These are phyloP conservation scores for Candida verbasci DNA, from an alignment of 805 yeast species.

Conservation along the genomic window DNA sequence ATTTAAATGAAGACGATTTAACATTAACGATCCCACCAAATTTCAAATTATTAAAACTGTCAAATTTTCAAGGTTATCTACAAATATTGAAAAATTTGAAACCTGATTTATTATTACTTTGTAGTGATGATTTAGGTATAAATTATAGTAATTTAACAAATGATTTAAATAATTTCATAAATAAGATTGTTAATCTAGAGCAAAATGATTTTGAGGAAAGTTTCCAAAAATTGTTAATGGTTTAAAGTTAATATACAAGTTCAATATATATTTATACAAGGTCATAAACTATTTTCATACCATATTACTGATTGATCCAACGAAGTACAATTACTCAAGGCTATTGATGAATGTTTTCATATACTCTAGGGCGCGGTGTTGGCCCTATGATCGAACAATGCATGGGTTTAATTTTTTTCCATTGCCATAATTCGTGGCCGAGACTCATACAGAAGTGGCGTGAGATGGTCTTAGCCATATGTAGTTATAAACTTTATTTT, in stretches of 20 bases:
- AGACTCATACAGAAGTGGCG: too few species aligned
- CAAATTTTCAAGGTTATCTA: slow-evolving; percentile 37
- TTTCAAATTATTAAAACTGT: slow-evolving; percentile 36
- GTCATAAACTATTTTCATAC: too few species aligned
- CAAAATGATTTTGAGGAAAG: slow-evolving; percentile 12
- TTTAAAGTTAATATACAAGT: background rate
- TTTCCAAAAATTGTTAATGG: slow-evolving; percentile 1
- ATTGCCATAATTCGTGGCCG: too few species aligned
- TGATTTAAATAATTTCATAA: slow-evolving; percentile 35
- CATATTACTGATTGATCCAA: too few species aligned
- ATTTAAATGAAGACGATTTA: slow-evolving; percentile 36
- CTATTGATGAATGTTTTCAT: too few species aligned
- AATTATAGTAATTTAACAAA: slow-evolving; percentile 19
- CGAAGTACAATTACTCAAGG: too few species aligned
- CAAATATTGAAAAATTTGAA: slow-evolving; percentile 34
- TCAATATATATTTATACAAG: too few species aligned
- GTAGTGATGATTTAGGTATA: slow-evolving; percentile 40
- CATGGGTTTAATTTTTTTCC: too few species aligned
- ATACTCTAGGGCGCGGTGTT: too few species aligned
- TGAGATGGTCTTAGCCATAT: too few species aligned
- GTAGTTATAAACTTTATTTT: too few species aligned
- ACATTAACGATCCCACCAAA: slow-evolving; percentile 17
- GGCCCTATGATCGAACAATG: too few species aligned
- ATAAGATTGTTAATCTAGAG: slow-evolving; percentile 26
- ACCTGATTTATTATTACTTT: slow-evolving; percentile 38